Evolutionary conservation across 352 stramenopile species (phyloP), one percentile per base, ranked within the genome.

Genomic region (Globisporangium carolinianum): DNA sequence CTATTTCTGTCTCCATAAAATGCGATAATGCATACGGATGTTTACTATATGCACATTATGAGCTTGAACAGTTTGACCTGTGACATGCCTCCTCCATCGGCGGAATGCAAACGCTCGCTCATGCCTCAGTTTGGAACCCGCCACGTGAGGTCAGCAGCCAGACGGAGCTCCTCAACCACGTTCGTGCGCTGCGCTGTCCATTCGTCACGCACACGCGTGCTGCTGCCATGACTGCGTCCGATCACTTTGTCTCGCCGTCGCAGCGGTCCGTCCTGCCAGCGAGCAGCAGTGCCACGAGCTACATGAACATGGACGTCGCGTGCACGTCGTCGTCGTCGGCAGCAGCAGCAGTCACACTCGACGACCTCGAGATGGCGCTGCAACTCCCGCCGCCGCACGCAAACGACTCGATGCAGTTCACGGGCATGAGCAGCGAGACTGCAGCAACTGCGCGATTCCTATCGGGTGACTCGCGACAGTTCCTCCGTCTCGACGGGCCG

Each of bases 361-460:
- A 52, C 24, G 57, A 51, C 6, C 49, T 62, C 24, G 57, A 62
- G 42, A 51, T 39, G 10, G 57, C 50, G 35, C 57, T 62, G 57
- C 6, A 37, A 11, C 32, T n/a, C 4, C n/a, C 45, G n/a, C 45
- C 15, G 9, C 45, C 43, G 14, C 4, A 43, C 17, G 47, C 42
- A 6, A 43, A 58, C 32, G 46, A 63, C 51, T 51, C 42, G 8
- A 43, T 59, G 43, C 43, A 51, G 48, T 39, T 43, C 51, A 63
- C 58, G 4, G 35, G 42, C 6, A 38, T 59, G 58, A 63, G 58
- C 58, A 63, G 58, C 37, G 58, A 63, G 36, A 55, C 57, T 0
- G 49, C 48, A 2, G 49, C 49, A 24, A 58, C 53, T 2, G 54
- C 60, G 39, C 56, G 55, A 42, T 66, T 62, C 39, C 55, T 66